A percentile compares a stretch with the other conserved stretches of the same genome.
Conservation (phyloP, 768 basidiomycete genomes). For the Mycena indigotica region DNA sequence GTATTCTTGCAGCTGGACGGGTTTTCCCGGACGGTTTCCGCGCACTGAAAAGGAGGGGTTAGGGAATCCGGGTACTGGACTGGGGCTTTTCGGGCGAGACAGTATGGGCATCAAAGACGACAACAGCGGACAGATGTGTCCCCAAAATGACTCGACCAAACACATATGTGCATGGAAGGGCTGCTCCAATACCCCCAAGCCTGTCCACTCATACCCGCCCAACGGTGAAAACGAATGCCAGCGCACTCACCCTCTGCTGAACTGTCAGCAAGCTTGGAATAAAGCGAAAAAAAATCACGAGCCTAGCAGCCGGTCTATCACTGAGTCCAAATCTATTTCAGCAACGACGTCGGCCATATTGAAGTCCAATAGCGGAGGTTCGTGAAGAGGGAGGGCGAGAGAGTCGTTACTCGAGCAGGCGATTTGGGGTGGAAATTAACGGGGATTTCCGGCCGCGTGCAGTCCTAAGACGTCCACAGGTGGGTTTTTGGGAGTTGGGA, state of each 20-base stretch:
- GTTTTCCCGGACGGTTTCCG: slow-evolving; percentile 97
- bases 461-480: slow-evolving; percentile 33
- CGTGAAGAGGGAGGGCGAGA: slow-evolving; percentile 29
- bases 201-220: not conserved
- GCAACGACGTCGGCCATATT: not conserved
- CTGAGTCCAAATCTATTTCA: not conserved
- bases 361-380: not conserved
- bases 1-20: slow-evolving; percentile 96
- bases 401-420: slow-evolving; percentile 29
- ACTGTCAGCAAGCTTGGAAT: not conserved
- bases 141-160: not conserved
- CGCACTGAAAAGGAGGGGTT: slow-evolving; percentile 61
- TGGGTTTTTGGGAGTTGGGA: slow-evolving; percentile 55
- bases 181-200: not conserved
- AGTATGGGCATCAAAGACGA: slow-evolving; percentile 10
- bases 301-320: not conserved
- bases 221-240: not conserved
- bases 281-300: not conserved
- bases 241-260: not conserved
- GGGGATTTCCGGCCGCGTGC: too few relatives aligned
- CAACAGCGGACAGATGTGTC: not conserved
- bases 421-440: not conserved
- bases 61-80: too few relatives aligned
- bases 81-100: not conserved
- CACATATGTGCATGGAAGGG: too few relatives aligned